A percentile compares a stretch with the other conserved stretches of the same genome.
These are phyloP conservation scores for Ceratobasidium sp. DNA, from an alignment of 1,284 basidiomycete genomes.

Conservation along the genomic window DNA sequence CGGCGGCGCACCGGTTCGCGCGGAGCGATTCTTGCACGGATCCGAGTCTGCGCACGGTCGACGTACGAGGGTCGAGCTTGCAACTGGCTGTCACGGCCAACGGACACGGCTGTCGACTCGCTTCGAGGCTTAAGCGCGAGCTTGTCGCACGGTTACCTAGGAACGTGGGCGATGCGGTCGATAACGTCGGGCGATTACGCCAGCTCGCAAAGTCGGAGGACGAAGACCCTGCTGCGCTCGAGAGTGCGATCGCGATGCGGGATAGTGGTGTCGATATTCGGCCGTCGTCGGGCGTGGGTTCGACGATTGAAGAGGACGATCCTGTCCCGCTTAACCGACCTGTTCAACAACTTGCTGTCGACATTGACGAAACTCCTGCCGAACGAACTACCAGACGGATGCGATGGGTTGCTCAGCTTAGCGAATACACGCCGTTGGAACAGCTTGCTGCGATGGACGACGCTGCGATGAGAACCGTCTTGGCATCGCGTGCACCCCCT, in stretches of 20 bases:
- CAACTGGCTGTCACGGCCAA: constrained; percentile 94
- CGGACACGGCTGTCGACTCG: constrained; percentile 90
- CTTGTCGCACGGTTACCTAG: constrained; percentile 82
- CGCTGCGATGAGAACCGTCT: constrained; percentile 75
- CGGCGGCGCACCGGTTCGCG: constrained; percentile 87
- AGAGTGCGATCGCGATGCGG: constrained; percentile 50
- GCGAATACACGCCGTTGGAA: constrained; percentile 93
- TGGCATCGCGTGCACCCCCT: constrained; percentile 55
- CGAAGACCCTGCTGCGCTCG: constrained; percentile 57
- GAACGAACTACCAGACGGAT: constrained; percentile 76
- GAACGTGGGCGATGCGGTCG: constrained; percentile 83
- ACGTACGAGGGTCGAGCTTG: constrained; percentile 66
- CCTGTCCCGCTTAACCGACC: constrained; percentile 82
- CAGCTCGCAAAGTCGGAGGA: constrained; percentile 68
- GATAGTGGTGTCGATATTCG: constrained; percentile 39
- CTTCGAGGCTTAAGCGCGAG: constrained; percentile 84
- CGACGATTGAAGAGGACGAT: constrained; percentile 64
- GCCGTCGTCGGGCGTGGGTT: constrained; percentile 42
- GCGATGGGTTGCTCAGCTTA: constrained; percentile 92
- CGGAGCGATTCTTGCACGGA: constrained; percentile 50
- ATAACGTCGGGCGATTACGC: constrained; percentile 81
- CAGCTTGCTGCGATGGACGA: constrained; percentile 79
- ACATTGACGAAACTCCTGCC: constrained; percentile 62
- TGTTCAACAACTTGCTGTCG: constrained; percentile 70
- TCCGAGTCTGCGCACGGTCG: constrained; percentile 43